phyloP scores from a whole-genome alignment of 1,139 yeast species.

The Suhomyces wounanorum region DNA sequence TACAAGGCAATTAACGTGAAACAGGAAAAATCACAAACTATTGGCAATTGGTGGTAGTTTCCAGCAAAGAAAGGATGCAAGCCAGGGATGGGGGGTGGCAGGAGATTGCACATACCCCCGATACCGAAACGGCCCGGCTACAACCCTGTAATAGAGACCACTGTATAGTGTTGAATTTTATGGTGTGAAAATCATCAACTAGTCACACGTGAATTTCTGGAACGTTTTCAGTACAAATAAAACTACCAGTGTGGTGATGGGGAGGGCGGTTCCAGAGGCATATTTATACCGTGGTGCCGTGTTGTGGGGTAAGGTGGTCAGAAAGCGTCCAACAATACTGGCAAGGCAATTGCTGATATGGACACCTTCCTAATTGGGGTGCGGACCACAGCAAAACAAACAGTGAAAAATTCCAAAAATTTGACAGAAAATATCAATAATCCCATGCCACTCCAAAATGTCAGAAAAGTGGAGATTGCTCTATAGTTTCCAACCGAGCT shows the following conservation, averaged over 20 bases:
- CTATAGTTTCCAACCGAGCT: background rate
- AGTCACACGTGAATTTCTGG: too few species aligned
- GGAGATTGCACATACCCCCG: too few species aligned
- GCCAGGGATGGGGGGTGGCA: too few species aligned
- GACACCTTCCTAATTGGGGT: background rate
- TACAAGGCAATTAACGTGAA: background rate
- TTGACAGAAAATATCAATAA: background rate
- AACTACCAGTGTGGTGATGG: too few species aligned
- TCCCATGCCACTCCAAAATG: background rate
- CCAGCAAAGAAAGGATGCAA: background rate
- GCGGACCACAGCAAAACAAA: background rate
- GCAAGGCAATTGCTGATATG: background rate
- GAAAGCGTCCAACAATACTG: background rate
- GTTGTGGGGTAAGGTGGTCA: background rate
- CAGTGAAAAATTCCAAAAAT: background rate
- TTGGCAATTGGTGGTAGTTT: background rate
- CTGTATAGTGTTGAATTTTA: too few species aligned
- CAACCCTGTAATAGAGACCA: too few species aligned
- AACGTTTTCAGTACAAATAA: too few species aligned
- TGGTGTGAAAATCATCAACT: too few species aligned
- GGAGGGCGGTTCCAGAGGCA: background rate
- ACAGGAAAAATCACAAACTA: background rate
- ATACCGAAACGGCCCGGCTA: too few species aligned
- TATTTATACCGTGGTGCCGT: background rate
- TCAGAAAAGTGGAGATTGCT: background rate